Base-by-base conservation (phyloP, 2,329 filamentous ascomycete genomes). In the Penicillium fuscoglaucum region DNA sequence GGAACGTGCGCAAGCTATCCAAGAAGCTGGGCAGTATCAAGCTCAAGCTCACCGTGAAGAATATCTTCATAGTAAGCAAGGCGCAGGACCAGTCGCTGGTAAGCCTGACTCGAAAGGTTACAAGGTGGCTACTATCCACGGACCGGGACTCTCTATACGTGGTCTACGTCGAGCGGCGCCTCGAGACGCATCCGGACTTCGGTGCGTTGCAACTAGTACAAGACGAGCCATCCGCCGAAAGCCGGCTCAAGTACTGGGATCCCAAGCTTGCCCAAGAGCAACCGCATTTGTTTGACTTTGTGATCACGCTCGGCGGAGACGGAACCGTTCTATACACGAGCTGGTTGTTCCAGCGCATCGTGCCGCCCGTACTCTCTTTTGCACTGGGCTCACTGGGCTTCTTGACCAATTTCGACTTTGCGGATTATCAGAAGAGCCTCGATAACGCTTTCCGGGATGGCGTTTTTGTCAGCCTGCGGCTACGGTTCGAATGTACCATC, bases 311-410 rank as follows among this genome's bases (percentile, higher is more conserved):
- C 3, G 93, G 92, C 49, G 95, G 95, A 13, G 95, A 99, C 72
- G 95, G 95, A n/a, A 99, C 95, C 0, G 93, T 99, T 7, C 80
- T 99, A 12, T 98, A 96, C 71, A 90, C 93, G 4, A 96, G 91
- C 70, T 98, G 93, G 93, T 82, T 99, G 1, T 99, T 99, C 73
- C 95, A 99, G 78, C 87, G 90, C 43, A 90, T 98, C 47, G 93
- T 98, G 0, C 95, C 95, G 6, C 95, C 95, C 0, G 91, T 97
- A 0, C 80, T 99, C 61, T 93, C 91, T 61, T 98, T 99, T 74
- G 86, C 92, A 0, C 80, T 98, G 10, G 95, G 95, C 9, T 96
- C 93, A 26, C 81, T 99, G 6, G 95, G 95, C 0, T 99, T 99
- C 71, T 79, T 99, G 64, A 98, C 95, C 28, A 97, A 97, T 71